Conservation (phyloP, 495 filamentous ascomycete species). For the Penicillium subrubescens region DNA sequence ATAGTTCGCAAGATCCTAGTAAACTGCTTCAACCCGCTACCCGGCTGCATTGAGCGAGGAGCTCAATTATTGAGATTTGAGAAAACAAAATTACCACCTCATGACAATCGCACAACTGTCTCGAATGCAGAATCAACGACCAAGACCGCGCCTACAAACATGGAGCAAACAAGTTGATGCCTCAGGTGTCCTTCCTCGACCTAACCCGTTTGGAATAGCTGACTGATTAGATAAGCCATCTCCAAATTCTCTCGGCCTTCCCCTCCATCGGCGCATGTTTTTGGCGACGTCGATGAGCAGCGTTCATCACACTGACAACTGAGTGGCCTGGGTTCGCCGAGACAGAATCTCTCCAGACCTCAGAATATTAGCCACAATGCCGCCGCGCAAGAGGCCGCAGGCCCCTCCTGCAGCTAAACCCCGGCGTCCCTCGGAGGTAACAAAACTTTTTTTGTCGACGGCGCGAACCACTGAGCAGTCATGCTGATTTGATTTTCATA, state of each 20-base stretch:
- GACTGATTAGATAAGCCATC: slow-evolving; percentile 30
- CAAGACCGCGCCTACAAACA: neutral
- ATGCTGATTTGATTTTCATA: slow-evolving; percentile 8
- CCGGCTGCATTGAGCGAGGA: neutral
- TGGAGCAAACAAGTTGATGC: slow-evolving; percentile 2
- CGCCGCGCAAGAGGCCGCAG: slow-evolving; percentile 36
- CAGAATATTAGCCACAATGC: slow-evolving; percentile 25
- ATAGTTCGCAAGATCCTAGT: neutral
- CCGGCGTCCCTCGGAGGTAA: slow-evolving; percentile 32
- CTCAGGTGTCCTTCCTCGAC: slow-evolving; percentile 19
- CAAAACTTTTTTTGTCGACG: slow-evolving; percentile 29
- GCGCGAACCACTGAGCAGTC: neutral
- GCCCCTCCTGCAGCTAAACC: slow-evolving; percentile 26
- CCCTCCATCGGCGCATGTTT: slow-evolving; percentile 21
- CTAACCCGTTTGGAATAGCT: slow-evolving; percentile 26
- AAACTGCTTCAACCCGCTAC: neutral
- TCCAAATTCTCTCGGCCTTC: slow-evolving; percentile 33
- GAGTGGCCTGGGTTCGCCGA: slow-evolving; percentile 16
- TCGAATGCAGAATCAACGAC: neutral
- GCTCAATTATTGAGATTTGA: neutral
- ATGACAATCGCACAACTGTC: neutral
- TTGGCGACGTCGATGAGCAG: slow-evolving; percentile 9
- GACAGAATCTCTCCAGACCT: neutral
- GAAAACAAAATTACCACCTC: neutral
- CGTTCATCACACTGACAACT: slow-evolving; percentile 5